Conservation (phyloP, 2,329 filamentous ascomycete species). For the Colletotrichum cordylinicola region DNA sequence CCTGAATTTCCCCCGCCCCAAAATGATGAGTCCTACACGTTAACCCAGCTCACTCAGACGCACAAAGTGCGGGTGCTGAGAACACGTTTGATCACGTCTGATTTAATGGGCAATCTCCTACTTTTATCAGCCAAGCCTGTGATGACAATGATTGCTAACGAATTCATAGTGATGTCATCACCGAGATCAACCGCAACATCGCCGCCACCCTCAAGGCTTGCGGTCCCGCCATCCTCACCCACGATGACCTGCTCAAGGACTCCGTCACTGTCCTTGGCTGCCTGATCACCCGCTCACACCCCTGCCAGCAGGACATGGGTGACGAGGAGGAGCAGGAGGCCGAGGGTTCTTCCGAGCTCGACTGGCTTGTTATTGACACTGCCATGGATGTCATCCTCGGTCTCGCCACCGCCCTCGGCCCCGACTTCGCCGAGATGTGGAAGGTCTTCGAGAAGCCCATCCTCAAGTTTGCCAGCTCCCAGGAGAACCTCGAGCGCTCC, state of each 20-base stretch:
- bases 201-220: constrained; percentile 90
- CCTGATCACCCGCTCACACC: constrained; percentile 88
- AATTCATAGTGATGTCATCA: constrained; percentile 75
- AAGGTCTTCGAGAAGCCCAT: constrained; percentile 95
- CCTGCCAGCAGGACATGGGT: constrained; percentile 89
- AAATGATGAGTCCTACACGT: constrained; percentile 89
- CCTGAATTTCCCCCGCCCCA: constrained; percentile 27
- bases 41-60: constrained; percentile 99
- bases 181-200: constrained; percentile 93
- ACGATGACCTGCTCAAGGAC: constrained; percentile 76
- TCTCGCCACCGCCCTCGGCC: constrained; percentile 81
- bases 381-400: constrained; percentile 90
- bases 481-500: constrained; percentile 85
- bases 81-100: constrained; percentile 65
- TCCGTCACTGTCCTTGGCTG: constrained; percentile 76
- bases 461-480: constrained; percentile 84
- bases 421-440: constrained; percentile 86
- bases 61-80: constrained; percentile 85
- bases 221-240: constrained; percentile 82
- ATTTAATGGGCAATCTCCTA: constrained; percentile 30
- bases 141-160: constrained; percentile 45
- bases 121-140: constrained; percentile 13
- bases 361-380: constrained; percentile 96
- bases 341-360: constrained; percentile 87
- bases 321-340: constrained; percentile 79